Evolutionary conservation across 2,329 filamentous ascomycete species (phyloP).

Genomic region (Fusarium concolor): DNA sequence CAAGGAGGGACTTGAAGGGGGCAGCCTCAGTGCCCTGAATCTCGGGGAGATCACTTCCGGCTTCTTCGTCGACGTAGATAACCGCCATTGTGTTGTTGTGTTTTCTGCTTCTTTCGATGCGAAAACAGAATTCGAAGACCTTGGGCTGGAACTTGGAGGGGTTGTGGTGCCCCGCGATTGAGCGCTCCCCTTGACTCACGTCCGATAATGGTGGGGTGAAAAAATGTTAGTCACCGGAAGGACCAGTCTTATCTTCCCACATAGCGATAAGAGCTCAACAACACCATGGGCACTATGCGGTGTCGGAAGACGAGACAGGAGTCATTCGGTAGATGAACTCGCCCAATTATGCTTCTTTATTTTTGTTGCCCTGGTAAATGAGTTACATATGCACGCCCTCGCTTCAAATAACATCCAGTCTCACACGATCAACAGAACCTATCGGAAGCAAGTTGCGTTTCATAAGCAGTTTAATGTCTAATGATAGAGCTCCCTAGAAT

Average conservation of each 20-base stretch:
- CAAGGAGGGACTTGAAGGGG: constrained; percentile 84
- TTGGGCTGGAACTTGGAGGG: constrained; percentile 29
- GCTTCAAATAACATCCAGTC: not conserved
- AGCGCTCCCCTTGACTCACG: constrained; percentile 30
- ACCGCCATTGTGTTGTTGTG: constrained; percentile 48
- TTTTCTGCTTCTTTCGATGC: constrained; percentile 21
- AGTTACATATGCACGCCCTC: not conserved
- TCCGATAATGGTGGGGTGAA: constrained; percentile 39
- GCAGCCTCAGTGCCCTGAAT: constrained; percentile 75
- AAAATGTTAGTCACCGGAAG: constrained; percentile 35
- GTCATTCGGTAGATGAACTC: not conserved
- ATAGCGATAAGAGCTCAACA: constrained; percentile 12
- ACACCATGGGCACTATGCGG: not conserved
- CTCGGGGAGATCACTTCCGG: constrained; percentile 76
- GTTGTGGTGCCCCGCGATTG: constrained; percentile 37
- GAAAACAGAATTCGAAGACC: constrained; percentile 17
- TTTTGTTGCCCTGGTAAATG: not conserved
- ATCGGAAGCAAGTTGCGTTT: constrained; percentile 2
- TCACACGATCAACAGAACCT: not conserved
- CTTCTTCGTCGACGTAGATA: constrained; percentile 76
- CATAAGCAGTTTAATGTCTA: too few relatives aligned
- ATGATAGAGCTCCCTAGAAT: not conserved
- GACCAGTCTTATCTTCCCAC: constrained; percentile 19
- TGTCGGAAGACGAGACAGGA: not conserved
- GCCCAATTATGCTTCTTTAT: not conserved